Evolutionary conservation across 2,329 filamentous ascomycete genomes (phyloP).

Genomic region (Ophiocordyceps unilateralis): DNA sequence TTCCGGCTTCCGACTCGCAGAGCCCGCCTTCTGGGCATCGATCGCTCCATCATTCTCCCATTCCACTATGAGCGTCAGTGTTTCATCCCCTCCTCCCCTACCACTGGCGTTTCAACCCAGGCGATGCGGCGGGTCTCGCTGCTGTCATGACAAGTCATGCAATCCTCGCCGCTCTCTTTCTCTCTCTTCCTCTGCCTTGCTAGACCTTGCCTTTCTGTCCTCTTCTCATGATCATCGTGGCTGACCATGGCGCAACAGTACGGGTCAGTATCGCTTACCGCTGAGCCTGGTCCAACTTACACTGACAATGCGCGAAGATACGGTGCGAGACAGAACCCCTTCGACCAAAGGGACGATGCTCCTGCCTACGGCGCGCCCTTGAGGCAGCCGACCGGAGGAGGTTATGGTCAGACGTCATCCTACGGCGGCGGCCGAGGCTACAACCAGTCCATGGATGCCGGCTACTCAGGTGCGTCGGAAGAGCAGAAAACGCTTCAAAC

Average conservation of each 20-base stretch:
- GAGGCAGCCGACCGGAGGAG: conserved; percentile 3
- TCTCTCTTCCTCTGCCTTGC: neutral
- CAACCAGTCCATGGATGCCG: conserved; percentile 10
- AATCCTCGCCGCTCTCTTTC: neutral
- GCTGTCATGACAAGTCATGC: neutral
- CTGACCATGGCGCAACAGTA: conserved; percentile 25
- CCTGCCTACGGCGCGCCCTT: conserved; percentile 14
- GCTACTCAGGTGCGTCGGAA: conserved; percentile 14
- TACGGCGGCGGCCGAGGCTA: conserved; percentile 9
- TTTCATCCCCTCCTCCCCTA: conserved; percentile 8
- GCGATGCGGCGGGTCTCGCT: conserved; percentile 1
- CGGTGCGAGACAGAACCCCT: conserved; percentile 37
- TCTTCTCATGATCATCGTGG: conserved; percentile 4
- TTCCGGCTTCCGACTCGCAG: neutral
- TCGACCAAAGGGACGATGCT: conserved; percentile 32
- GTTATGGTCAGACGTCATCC: conserved; percentile 7
- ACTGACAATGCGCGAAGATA: conserved; percentile 24
- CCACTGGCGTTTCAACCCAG: conserved; percentile 7
- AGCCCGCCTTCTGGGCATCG: neutral
- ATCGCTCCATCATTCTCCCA: conserved; percentile 1
- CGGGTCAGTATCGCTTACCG: conserved; percentile 27
- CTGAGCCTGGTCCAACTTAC: neutral
- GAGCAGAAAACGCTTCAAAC: neutral
- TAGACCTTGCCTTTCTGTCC: neutral
- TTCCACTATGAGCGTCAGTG: conserved; percentile 13